Conservation (phyloP, 768 basidiomycete species). For the Mycena galopus region DNA sequence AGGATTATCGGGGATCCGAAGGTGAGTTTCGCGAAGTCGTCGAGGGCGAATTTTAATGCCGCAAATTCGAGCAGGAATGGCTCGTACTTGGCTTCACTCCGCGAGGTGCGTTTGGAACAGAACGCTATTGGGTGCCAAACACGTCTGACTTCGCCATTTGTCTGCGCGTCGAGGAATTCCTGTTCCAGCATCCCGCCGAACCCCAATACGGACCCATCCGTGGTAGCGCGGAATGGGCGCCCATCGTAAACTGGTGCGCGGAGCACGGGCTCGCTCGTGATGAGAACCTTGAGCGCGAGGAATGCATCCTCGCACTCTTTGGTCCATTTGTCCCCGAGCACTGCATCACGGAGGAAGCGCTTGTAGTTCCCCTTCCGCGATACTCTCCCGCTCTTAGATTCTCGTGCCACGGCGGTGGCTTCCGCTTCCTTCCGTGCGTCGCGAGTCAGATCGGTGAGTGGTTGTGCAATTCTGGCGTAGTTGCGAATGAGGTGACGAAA, state of each 20-base stretch:
- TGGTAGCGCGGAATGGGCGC: too few relatives aligned
- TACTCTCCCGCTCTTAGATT: too few relatives aligned
- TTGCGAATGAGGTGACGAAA: conserved; percentile 41
- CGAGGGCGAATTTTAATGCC: conserved; percentile 24
- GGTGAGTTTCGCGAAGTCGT: conserved; percentile 35
- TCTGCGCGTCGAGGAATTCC: too few relatives aligned
- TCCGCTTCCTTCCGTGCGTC: conserved; percentile 27
- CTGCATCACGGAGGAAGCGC: conserved; percentile 36
- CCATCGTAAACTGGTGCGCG: conserved; percentile 29
- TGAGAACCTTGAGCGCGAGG: conserved; percentile 37
- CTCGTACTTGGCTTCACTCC: conserved; percentile 43
- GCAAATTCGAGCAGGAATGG: conserved; percentile 34
- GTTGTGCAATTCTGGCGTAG: conserved; percentile 48
- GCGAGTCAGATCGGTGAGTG: conserved; percentile 46
- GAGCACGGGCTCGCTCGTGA: conserved; percentile 39
- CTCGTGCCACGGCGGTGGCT: too few relatives aligned
- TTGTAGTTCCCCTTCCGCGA: conserved; percentile 41
- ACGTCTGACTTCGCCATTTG: too few relatives aligned
- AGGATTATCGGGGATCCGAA: conserved; percentile 41
- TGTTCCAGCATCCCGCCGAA: too few relatives aligned
- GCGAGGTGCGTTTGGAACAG: conserved; percentile 49
- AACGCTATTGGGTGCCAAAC: too few relatives aligned
- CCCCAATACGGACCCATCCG: too few relatives aligned
- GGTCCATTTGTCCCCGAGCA: conserved; percentile 33
- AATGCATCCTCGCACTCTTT: conserved; percentile 41